Conservation (phyloP, 2,329 filamentous ascomycete genomes). For the Cylindrodendrum hubeiense region DNA sequence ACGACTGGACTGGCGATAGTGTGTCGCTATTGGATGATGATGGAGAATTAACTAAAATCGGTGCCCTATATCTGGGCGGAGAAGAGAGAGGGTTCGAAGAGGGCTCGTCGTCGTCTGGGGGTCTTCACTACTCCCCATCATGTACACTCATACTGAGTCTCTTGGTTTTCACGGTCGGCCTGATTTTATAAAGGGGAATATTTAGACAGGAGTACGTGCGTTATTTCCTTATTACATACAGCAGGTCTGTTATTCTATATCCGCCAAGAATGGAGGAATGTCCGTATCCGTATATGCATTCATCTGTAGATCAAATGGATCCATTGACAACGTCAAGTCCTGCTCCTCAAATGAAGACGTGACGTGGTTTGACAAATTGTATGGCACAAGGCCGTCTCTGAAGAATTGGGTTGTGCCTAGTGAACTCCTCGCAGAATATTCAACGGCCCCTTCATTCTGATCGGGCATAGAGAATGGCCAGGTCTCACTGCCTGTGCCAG, state of each 20-base stretch:
- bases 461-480: constrained; percentile 26
- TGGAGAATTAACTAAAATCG: constrained; percentile 54
- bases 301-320: constrained; percentile 33
- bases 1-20: constrained; percentile 54
- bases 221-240: neutral
- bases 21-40: constrained; percentile 53
- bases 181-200: neutral
- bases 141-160: neutral
- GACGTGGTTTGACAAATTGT: constrained; percentile 16
- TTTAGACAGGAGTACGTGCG: neutral
- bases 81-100: constrained; percentile 52
- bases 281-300: constrained; percentile 32
- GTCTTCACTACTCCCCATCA: neutral
- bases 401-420: neutral
- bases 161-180: neutral
- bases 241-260: neutral
- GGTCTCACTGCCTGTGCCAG: neutral
- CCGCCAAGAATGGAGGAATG: neutral
- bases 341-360: constrained; percentile 19
- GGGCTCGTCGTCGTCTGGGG: constrained; percentile 45
- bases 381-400: constrained; percentile 8
- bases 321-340: constrained; percentile 24
- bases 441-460: neutral
- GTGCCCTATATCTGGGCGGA: constrained; percentile 54
- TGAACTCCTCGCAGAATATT: rapidly evolving